phyloP scores from a whole-genome alignment of 2,329 filamentous ascomycete species.

The Fusarium xylarioides region DNA sequence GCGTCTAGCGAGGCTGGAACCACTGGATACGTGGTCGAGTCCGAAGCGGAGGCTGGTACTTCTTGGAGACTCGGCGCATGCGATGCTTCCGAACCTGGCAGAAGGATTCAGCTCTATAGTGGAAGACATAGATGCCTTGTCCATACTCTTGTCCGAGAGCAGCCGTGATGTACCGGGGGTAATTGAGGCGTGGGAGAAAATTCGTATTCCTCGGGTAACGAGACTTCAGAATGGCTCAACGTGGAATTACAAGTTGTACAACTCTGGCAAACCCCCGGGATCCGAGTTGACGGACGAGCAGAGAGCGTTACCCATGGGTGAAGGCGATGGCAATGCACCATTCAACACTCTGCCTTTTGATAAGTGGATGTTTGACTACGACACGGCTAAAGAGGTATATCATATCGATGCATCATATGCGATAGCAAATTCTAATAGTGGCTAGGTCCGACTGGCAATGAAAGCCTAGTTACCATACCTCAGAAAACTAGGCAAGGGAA shows the following conservation, averaged over 20 bases:
- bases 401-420: fast-evolving
- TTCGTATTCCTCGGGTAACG: not conserved
- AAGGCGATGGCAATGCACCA: not conserved
- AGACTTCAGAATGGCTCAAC: not conserved
- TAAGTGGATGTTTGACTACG: not conserved
- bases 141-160: not conserved
- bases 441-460: not conserved
- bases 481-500: fast-evolving
- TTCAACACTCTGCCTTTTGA: not conserved
- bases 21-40: not conserved
- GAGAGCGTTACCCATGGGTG: not conserved
- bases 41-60: not conserved
- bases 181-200: not conserved
- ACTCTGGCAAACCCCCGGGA: not conserved
- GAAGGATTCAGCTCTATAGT: not conserved
- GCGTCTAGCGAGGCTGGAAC: not conserved
- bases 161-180: fast-evolving
- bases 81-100: not conserved
- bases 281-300: not conserved
- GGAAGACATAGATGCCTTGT: not conserved
- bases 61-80: not conserved
- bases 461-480: not conserved
- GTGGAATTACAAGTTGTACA: not conserved
- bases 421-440: not conserved
- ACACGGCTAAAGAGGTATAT: not conserved